These are phyloP conservation scores for Pouteria glomerata DNA, from an alignment of 148 eudicot genomes.

Conservation along the genomic window DNA sequence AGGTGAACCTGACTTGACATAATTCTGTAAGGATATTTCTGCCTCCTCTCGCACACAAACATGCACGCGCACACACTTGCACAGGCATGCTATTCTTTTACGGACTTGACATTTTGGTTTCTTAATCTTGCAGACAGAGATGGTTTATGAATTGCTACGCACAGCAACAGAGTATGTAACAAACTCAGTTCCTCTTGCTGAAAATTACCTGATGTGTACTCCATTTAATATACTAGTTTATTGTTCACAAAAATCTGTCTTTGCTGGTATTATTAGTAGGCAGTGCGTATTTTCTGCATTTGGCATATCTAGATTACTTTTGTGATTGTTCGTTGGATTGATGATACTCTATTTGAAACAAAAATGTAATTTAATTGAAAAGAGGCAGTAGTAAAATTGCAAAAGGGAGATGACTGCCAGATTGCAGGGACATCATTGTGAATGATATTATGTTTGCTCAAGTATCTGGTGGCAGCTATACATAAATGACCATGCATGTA, in stretches of 20 bases:
- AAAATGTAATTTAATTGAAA: neutral
- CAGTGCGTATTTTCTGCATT: neutral
- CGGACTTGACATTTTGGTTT: constrained; percentile 18
- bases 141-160: constrained; percentile 96
- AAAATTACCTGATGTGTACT: neutral
- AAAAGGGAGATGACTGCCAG: neutral
- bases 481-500: neutral
- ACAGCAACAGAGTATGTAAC: constrained; percentile 93
- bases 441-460: neutral
- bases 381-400: neutral
- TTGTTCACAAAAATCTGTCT: neutral
- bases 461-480: neutral
- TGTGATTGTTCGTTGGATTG: neutral
- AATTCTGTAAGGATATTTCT: constrained; percentile 8
- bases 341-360: neutral
- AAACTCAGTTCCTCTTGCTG: neutral
- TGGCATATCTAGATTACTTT: constrained; percentile 1
- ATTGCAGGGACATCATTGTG: neutral
- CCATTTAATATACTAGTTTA: neutral
- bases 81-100: neutral
- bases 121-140: constrained; percentile 73
- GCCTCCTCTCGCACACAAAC: neutral
- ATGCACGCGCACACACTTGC: neutral
- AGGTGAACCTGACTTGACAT: constrained; percentile 38
- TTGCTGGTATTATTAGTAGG: neutral